Conservation (phyloP, 2,329 filamentous ascomycete species). For the Colletotrichum limetticola region DNA sequence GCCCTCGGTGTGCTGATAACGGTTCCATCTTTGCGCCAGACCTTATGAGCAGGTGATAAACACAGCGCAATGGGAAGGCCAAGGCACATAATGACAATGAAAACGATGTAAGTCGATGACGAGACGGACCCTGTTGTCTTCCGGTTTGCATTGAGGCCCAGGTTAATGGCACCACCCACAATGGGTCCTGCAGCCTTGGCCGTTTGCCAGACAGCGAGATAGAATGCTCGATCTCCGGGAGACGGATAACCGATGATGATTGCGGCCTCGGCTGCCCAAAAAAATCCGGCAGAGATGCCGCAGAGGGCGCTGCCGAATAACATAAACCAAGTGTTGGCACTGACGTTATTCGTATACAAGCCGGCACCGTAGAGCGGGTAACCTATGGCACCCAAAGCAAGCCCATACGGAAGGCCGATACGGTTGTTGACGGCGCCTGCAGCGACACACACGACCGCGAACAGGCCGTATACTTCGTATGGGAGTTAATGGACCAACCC, state of each 20-base stretch:
- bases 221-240: slow-evolving; percentile 17
- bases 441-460: slow-evolving; percentile 16
- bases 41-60: slow-evolving; percentile 65
- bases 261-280: slow-evolving; percentile 50
- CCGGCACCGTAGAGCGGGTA: slow-evolving; percentile 19
- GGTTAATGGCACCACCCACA: slow-evolving; percentile 73
- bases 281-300: slow-evolving; percentile 49
- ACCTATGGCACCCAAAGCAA: slow-evolving; percentile 14
- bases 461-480: slow-evolving; percentile 9
- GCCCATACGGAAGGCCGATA: slow-evolving; percentile 15
- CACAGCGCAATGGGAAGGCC: slow-evolving; percentile 70
- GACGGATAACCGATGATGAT: slow-evolving; percentile 66
- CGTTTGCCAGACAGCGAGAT: slow-evolving; percentile 17
- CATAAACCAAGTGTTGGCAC: slow-evolving; percentile 67
- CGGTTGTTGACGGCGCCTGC: slow-evolving; percentile 22
- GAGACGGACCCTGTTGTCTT: slow-evolving; percentile 69
- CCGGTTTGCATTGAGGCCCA: slow-evolving; percentile 68
- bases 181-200: slow-evolving; percentile 42
- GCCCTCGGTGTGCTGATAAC: slow-evolving; percentile 53
- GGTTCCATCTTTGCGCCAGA: slow-evolving; percentile 71
- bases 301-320: slow-evolving; percentile 68
- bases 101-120: slow-evolving; percentile 72
- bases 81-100: slow-evolving; percentile 72
- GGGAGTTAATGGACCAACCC: not conserved
- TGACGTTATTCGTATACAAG: slow-evolving; percentile 16